Percentiles rank a stretch among this genome's conserved stretches.
These are phyloP conservation scores for Botryotinia globosa DNA, from an alignment of 2,329 filamentous ascomycete genomes.

Conservation along the genomic window DNA sequence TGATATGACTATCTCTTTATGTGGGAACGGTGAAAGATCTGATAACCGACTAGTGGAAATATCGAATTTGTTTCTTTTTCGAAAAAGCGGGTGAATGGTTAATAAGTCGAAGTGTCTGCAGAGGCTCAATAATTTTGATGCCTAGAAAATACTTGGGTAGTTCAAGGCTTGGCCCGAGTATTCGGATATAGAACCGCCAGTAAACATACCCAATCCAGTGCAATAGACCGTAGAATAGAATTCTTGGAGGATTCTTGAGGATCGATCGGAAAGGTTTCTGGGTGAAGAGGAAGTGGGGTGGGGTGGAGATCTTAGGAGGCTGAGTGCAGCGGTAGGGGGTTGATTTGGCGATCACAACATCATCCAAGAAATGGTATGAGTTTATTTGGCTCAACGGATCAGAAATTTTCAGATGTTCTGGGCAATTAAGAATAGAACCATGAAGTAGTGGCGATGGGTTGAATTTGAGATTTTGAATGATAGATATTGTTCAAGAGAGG, in stretches of 20 bases:
- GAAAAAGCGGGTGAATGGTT: neutral
- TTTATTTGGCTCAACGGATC: neutral
- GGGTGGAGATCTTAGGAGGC: neutral
- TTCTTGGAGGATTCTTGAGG: neutral
- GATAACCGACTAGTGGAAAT: neutral
- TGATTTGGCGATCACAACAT: neutral
- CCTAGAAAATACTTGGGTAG: neutral
- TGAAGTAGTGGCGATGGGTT: neutral
- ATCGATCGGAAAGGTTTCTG: neutral
- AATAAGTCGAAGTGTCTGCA: neutral
- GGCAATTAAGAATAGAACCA: neutral
- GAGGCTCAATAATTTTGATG: neutral
- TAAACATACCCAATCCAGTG: neutral
- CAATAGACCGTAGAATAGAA: neutral
- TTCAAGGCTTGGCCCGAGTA: neutral
- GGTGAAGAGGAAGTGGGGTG: neutral
- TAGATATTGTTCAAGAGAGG: neutral
- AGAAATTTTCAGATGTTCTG: neutral
- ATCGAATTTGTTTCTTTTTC: neutral
- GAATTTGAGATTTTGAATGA: neutral
- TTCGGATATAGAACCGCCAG: neutral
- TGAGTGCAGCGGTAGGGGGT: neutral
- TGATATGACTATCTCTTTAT: neutral
- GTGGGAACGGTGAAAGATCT: neutral
- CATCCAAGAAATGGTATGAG: neutral